Evolutionary conservation across 768 basidiomycete species (phyloP).

Genomic region (Psilocybe cyanescens): DNA sequence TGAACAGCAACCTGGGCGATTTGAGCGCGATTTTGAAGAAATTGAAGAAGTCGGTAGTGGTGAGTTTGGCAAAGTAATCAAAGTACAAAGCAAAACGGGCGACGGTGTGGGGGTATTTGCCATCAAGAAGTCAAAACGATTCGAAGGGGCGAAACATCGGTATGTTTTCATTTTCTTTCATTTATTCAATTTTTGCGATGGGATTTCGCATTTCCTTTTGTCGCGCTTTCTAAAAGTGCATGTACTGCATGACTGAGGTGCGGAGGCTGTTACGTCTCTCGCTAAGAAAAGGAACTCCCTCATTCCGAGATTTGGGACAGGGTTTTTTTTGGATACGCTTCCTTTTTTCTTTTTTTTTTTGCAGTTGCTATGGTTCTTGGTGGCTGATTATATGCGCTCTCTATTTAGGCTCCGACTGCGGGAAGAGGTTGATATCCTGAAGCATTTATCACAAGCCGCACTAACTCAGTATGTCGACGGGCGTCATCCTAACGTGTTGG

Average conservation of each 20-base stretch:
- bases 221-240: background rate
- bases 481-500: slow-evolving; percentile 81
- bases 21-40: slow-evolving; percentile 81
- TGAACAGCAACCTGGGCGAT: slow-evolving; percentile 64
- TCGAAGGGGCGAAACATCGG: slow-evolving; percentile 92
- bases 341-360: slow-evolving; percentile 18
- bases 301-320: slow-evolving; percentile 12
- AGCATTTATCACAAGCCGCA: slow-evolving; percentile 61
- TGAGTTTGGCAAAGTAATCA: slow-evolving; percentile 93
- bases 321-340: slow-evolving; percentile 13
- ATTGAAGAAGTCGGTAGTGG: slow-evolving; percentile 87
- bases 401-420: slow-evolving; percentile 73
- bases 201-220: slow-evolving; percentile 8
- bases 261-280: background rate
- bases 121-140: slow-evolving; percentile 92
- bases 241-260: slow-evolving; percentile 7
- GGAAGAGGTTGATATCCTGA: slow-evolving; percentile 93
- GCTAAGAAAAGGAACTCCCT: slow-evolving; percentile 1
- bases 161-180: slow-evolving; percentile 42
- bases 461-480: slow-evolving; percentile 37
- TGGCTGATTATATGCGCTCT: slow-evolving; percentile 21
- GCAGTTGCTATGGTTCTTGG: slow-evolving; percentile 33
- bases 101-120: slow-evolving; percentile 67
- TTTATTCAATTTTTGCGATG: slow-evolving; percentile 8
- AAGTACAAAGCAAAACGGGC: slow-evolving; percentile 70